phyloP scores from a whole-genome alignment of 345 rosid species.

The Eucalyptus polyanthemos region DNA sequence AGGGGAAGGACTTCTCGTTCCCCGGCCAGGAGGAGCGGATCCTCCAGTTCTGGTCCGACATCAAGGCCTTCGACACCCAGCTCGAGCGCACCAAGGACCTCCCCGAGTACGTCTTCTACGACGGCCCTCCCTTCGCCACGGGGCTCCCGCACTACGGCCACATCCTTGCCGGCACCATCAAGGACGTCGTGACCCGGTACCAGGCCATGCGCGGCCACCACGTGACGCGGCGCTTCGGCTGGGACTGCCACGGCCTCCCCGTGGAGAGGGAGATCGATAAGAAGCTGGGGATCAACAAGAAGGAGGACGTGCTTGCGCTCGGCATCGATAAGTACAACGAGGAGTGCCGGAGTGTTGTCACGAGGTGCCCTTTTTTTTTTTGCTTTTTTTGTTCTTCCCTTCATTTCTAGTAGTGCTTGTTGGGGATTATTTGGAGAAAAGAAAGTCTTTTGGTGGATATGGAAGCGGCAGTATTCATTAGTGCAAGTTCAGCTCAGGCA shows the following conservation, averaged over 20 bases:
- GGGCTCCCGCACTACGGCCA: constrained; percentile 98
- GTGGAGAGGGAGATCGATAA: constrained; percentile 87
- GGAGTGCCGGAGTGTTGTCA: constrained; percentile 82
- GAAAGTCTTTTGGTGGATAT: not conserved
- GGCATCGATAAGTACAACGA: constrained; percentile 91
- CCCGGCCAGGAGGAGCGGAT: constrained; percentile 61
- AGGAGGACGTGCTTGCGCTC: constrained; percentile 54
- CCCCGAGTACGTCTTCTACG: constrained; percentile 88
- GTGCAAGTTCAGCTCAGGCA: not conserved
- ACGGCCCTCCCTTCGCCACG: constrained; percentile 98
- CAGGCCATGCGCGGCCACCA: constrained; percentile 89
- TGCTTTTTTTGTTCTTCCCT: not conserved
- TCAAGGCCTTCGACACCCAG: constrained; percentile 81
- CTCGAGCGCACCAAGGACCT: constrained; percentile 35
- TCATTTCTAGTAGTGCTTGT: not conserved
- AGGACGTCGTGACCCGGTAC: constrained; percentile 85
- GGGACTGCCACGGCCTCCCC: constrained; percentile 98
- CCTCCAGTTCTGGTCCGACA: constrained; percentile 49
- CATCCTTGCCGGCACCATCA: constrained; percentile 93
- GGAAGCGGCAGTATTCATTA: not conserved
- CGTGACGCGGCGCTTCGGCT: constrained; percentile 91
- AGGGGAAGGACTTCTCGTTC: constrained; percentile 83
- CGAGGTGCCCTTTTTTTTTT: constrained; percentile 5
- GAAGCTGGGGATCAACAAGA: constrained; percentile 47
- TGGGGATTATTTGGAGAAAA: not conserved